Percentiles rank a stretch among this genome's conserved stretches.
Conservation (phyloP, 1,139 yeast genomes). For the Nakaseomyces delphensis region DNA sequence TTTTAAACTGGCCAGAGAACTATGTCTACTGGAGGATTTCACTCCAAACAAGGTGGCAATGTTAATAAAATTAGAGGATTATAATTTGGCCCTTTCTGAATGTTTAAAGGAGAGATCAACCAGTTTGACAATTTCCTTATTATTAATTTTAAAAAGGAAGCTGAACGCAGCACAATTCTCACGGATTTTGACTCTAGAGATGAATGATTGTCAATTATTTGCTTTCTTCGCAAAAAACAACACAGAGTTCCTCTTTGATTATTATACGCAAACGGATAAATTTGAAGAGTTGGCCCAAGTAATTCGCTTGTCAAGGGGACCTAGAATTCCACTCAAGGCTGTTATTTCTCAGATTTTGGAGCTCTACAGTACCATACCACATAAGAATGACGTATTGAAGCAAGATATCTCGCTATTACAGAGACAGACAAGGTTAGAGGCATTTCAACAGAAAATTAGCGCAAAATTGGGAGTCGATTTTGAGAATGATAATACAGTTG, state of each 20-base stretch:
- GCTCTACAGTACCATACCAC: conserved; percentile 20
- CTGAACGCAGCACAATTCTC: conserved; percentile 48
- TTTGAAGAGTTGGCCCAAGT: conserved; percentile 39
- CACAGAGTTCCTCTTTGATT: conserved; percentile 40
- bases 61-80: conserved; percentile 63
- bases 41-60: conserved; percentile 54
- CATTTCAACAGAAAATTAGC: conserved; percentile 46
- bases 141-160: conserved; percentile 44
- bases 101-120: conserved; percentile 60
- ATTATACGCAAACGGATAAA: conserved; percentile 53
- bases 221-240: conserved; percentile 34
- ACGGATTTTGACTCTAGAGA: conserved; percentile 40
- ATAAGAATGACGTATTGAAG: conserved; percentile 21
- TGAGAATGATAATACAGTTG: conserved; percentile 40
- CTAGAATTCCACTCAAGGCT: conserved; percentile 15
- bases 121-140: conserved; percentile 53
- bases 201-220: conserved; percentile 39
- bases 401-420: conserved; percentile 34
- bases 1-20: conserved; percentile 49
- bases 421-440: conserved; percentile 44
- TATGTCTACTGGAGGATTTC: conserved; percentile 62
- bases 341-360: conserved; percentile 28
- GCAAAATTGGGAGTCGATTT: conserved; percentile 50
- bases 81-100: conserved; percentile 59
- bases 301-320: conserved; percentile 28